Evolutionary conservation across 208 protist species (phyloP), one percentile per base, ranked within the genome.

Genomic region (Wallacemonas rigidus): DNA sequence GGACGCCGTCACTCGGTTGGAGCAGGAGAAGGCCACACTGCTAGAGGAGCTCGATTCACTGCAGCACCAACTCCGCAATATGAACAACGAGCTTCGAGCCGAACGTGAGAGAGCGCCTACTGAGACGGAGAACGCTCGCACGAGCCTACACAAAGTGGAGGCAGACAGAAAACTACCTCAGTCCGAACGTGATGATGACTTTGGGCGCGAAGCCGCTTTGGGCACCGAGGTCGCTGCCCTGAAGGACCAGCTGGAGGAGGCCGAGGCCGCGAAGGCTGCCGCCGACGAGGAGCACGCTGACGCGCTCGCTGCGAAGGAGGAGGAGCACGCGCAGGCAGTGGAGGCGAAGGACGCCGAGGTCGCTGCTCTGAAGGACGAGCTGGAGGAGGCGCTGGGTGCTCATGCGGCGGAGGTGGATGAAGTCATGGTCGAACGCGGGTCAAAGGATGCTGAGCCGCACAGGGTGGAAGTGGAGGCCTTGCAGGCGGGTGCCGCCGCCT

Each of bases 161-260:
- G 26, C 26, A 26, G 26, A 26, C 26, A 26, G 26, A 26, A 26
- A 26, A 26, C 26, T 26, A 26, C 26, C 26, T 26, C 26, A 26
- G 26, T 26, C 26, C 26, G 26, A 26, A 26, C 26, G 26, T 26
- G 0, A 0, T 26, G 26, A 26, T 26, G 26, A 26, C 26, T 26
- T 26, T 26, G 26, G 26, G 36, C 26, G 26, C 35, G 2, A 44
- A n/a, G 57, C 71, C 36, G 50, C 36, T 1, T 57, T 61, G n/a
- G 56, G 56, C 54, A 53, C 48, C 4, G 62, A 53, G 51, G 43
- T 75, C 47, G 48, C 48, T 26, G 71, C 62, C 56, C 62, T 71
- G 63, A 65, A 57, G 26, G 54, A 70, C 17, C 63, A 71, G 41
- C 43, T 65, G 2, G 38, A 9, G 68, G 68, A 72, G 40, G 68